These are phyloP conservation scores for Penicillium odoratum DNA, from an alignment of 495 filamentous ascomycete species.

Conservation along the genomic window DNA sequence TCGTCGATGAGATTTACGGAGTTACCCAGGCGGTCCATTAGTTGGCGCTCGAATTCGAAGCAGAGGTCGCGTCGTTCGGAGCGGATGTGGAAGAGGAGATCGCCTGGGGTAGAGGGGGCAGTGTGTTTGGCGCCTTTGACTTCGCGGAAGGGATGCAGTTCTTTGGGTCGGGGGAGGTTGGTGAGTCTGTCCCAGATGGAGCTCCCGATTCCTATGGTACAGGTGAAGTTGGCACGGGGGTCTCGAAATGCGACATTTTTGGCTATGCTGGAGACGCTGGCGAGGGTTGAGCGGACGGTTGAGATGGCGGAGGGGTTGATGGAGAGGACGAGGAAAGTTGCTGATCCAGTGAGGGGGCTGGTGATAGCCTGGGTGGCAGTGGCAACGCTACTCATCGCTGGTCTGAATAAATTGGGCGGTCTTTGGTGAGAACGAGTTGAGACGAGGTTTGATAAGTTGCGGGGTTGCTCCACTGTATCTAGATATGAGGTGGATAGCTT, in stretches of 20 bases:
- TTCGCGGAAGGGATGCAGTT: slow-evolving; percentile 53
- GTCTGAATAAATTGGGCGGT: too few relatives aligned
- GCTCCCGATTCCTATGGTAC: slow-evolving; percentile 56
- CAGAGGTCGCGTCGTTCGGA: slow-evolving; percentile 55
- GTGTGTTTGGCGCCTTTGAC: slow-evolving; percentile 47
- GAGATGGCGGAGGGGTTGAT: slow-evolving; percentile 35
- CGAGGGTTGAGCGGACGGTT: slow-evolving; percentile 46
- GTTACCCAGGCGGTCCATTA: slow-evolving; percentile 50
- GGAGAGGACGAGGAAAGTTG: slow-evolving; percentile 54
- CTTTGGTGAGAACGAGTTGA: too few relatives aligned
- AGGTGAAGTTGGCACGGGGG: slow-evolving; percentile 48
- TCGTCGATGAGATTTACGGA: slow-evolving; percentile 49
- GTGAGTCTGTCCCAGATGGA: slow-evolving; percentile 50
- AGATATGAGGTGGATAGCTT: too few relatives aligned
- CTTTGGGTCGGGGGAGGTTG: slow-evolving; percentile 43
- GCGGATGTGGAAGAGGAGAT: slow-evolving; percentile 59
- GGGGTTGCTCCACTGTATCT: too few relatives aligned
- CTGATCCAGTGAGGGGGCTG: slow-evolving; percentile 19
- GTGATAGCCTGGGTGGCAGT: too few relatives aligned
- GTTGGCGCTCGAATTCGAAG: slow-evolving; percentile 57
- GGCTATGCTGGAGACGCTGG: slow-evolving; percentile 43
- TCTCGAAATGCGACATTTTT: slow-evolving; percentile 59
- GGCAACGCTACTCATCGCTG: too few relatives aligned
- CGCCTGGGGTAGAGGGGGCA: slow-evolving; percentile 53
- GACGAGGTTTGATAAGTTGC: too few relatives aligned